phyloP scores from a whole-genome alignment of 768 basidiomycete genomes.

The Amanita molliuscula region DNA sequence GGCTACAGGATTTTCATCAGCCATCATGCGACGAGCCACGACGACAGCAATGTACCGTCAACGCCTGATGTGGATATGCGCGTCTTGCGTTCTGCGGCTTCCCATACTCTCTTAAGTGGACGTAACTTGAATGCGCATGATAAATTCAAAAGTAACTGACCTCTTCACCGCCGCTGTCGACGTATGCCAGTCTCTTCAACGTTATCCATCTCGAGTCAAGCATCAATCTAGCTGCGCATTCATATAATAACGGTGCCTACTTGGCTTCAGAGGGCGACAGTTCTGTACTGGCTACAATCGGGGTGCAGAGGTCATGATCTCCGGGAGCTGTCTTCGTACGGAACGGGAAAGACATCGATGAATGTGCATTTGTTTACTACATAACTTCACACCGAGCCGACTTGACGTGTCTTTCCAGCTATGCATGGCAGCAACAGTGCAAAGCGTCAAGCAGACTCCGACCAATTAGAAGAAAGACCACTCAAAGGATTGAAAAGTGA shows the following conservation, averaged over 20 bases:
- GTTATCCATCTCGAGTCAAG: constrained; percentile 61
- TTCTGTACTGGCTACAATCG: neutral
- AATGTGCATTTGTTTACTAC: neutral
- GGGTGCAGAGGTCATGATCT: neutral
- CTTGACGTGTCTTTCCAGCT: neutral
- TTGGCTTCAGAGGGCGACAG: constrained; percentile 2
- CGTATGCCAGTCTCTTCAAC: constrained; percentile 71
- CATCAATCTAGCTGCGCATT: neutral
- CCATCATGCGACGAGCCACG: neutral
- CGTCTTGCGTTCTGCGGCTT: constrained; percentile 78
- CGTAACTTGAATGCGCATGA: neutral
- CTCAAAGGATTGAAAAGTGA: neutral
- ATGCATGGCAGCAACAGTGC: neutral
- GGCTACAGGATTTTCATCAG: constrained; percentile 29
- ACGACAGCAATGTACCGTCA: constrained; percentile 47
- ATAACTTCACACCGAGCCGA: neutral
- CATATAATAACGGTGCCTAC: neutral
- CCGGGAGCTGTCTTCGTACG: neutral
- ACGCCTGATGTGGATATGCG: constrained; percentile 67
- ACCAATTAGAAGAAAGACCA: neutral
- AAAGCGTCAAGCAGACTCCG: neutral
- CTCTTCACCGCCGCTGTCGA: constrained; percentile 68
- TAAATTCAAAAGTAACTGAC: constrained; percentile 25
- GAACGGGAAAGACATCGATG: neutral
- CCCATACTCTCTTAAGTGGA: constrained; percentile 65